These are phyloP conservation scores for Carpinus fangiana DNA, from an alignment of 306 rosid species.

Conservation along the genomic window DNA sequence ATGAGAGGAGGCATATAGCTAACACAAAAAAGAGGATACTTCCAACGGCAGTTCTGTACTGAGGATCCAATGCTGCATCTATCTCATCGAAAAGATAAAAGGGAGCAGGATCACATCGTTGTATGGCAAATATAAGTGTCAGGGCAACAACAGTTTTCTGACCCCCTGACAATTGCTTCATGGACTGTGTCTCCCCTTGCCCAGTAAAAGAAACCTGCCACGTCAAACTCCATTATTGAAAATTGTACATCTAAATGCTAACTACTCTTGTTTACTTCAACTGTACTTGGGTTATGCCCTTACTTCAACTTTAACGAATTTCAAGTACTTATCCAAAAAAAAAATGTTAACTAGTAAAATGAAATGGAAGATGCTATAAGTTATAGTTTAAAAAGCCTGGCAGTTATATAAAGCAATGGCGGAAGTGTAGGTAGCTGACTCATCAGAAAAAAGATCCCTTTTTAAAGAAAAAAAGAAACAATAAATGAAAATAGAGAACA, in stretches of 20 bases:
- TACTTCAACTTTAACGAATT: too few species aligned
- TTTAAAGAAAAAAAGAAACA: too few species aligned
- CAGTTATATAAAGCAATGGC: background rate
- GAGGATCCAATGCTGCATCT: slow-evolving; percentile 98
- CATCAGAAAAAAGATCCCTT: too few species aligned
- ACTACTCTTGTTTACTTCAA: background rate
- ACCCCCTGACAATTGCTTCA: slow-evolving; percentile 98
- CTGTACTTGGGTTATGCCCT: too few species aligned
- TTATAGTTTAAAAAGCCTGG: background rate
- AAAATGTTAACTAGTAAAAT: background rate
- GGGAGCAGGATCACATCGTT: slow-evolving; percentile 99
- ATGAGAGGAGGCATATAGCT: background rate
- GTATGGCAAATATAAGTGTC: slow-evolving; percentile 95
- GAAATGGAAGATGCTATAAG: background rate
- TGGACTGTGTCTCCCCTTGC: slow-evolving; percentile 97
- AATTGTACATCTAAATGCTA: background rate
- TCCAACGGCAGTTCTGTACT: slow-evolving; percentile 96
- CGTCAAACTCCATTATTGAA: slow-evolving; percentile 19
- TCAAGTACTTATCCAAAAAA: too few species aligned
- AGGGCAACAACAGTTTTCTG: slow-evolving; percentile 99
- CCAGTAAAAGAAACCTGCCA: slow-evolving; percentile 96
- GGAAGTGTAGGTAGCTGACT: background rate
- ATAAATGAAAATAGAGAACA: too few species aligned
- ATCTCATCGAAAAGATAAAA: slow-evolving; percentile 97
- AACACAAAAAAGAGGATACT: slow-evolving; percentile 64